A percentile compares a stretch with the other conserved stretches of the same genome.
These are phyloP conservation scores for Penicillium decumbens DNA, from an alignment of 2,329 filamentous ascomycete species.

Conservation along the genomic window DNA sequence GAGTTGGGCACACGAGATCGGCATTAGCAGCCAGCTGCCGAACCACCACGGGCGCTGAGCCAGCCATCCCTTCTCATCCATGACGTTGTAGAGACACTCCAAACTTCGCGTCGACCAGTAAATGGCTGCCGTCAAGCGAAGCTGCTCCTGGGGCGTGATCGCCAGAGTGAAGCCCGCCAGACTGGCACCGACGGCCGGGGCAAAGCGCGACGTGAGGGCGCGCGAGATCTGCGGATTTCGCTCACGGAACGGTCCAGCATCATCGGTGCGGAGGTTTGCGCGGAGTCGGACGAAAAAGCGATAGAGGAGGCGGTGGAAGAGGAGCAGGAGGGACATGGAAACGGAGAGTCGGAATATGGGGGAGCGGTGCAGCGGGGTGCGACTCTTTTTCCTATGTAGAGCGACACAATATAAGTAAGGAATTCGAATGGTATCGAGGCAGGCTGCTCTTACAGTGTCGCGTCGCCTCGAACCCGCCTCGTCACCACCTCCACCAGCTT, in stretches of 20 bases:
- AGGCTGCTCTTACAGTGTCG: constrained; percentile 19
- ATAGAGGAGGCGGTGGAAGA: constrained; percentile 83
- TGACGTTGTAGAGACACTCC: constrained; percentile 80
- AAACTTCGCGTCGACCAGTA: constrained; percentile 75
- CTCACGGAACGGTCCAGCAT: constrained; percentile 72
- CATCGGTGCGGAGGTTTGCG: constrained; percentile 70
- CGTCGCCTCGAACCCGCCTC: constrained; percentile 23
- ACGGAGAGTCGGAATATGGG: constrained; percentile 71
- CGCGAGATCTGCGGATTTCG: constrained; percentile 74
- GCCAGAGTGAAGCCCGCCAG: constrained; percentile 79
- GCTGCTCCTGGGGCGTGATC: constrained; percentile 64
- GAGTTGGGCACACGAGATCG: constrained; percentile 69
- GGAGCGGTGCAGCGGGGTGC: constrained; percentile 49
- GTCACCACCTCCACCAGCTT: constrained; percentile 57
- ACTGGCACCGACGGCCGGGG: constrained; percentile 85
- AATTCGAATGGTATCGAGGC: neutral
- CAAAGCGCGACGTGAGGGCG: constrained; percentile 74
- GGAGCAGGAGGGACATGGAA: constrained; percentile 76
- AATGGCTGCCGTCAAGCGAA: constrained; percentile 76
- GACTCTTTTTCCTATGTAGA: constrained; percentile 32
- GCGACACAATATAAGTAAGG: neutral
- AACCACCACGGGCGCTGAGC: constrained; percentile 74
- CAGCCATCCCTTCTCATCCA: constrained; percentile 67
- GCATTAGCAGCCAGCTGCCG: constrained; percentile 77
- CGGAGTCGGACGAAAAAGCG: constrained; percentile 82